These are phyloP conservation scores for Diaporthe helianthi DNA, from an alignment of 2,329 filamentous ascomycete genomes.

Conservation along the genomic window DNA sequence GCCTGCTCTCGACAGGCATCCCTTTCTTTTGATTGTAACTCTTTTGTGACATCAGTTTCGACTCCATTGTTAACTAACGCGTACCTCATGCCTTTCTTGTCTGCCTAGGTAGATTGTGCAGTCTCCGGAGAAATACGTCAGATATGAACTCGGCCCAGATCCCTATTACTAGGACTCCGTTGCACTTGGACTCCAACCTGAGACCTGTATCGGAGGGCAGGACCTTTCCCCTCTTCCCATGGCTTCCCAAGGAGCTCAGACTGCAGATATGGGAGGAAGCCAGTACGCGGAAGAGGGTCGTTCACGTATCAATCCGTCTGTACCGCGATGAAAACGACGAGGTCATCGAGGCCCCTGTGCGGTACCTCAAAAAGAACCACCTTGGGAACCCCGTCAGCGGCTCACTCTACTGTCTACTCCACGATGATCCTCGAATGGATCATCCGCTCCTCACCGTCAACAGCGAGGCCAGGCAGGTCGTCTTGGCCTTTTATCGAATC, in stretches of 20 bases:
- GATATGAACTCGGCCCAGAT: not conserved
- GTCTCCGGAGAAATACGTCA: not conserved
- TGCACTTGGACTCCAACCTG: not conserved
- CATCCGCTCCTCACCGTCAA: constrained; percentile 28
- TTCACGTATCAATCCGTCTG: not conserved
- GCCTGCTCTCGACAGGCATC: too few relatives aligned
- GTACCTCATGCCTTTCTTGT: too few relatives aligned
- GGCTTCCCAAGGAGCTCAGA: constrained; percentile 31
- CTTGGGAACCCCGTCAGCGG: constrained; percentile 31
- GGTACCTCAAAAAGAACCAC: constrained; percentile 27
- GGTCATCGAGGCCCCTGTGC: not conserved
- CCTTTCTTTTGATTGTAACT: not conserved
- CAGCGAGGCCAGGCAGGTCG: constrained; percentile 22
- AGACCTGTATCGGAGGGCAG: not conserved
- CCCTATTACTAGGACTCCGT: too few relatives aligned
- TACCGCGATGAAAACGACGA: not conserved
- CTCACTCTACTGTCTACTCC: not conserved
- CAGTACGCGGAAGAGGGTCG: constrained; percentile 28
- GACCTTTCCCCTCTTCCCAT: constrained; percentile 21
- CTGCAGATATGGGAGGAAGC: constrained; percentile 32
- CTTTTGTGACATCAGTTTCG: not conserved
- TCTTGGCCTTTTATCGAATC: constrained; percentile 16
- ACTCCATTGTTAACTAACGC: too few relatives aligned
- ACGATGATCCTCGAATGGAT: not conserved
- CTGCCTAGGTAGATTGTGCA: too few relatives aligned